Base-by-base conservation (phyloP, 2,329 filamentous ascomycete species). In the Hypoxylon sp. region DNA sequence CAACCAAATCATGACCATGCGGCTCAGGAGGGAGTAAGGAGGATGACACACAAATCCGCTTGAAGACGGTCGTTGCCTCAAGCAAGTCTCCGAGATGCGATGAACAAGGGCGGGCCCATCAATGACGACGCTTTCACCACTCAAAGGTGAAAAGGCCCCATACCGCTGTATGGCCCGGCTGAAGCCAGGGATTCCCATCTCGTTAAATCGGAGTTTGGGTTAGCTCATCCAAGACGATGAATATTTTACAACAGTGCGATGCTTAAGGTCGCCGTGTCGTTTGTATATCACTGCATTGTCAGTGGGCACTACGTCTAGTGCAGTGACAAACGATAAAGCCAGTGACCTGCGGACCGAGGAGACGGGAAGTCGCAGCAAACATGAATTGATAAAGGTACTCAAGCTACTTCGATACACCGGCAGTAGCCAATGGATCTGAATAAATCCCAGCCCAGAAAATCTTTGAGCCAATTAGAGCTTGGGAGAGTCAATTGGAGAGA, bases 51-150 rank as follows among this genome's bases (percentile, higher is more conserved):
- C 79, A 50, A 82, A 81, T 72, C 83, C 84, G 38, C 77, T 77
- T 18, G 76, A 73, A 16, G 64, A 61, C 26, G 76, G 71, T 62
- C 76, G 77, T 58, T 77, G 76, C 2, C 72, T 75, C 44, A 87
- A 79, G 59, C 88, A 84, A 16, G 87, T 78, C 52, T 87, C 81
- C 64, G 91, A 88, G 40, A 94, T 81, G 75, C 92, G 86, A 75
- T 95, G 91, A 1, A 93, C 91, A 24, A 97, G 80, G 1, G 88
- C 89, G 3, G 93, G 93, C 0, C 93, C 93, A 75, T 97, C 93
- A 59, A 97, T 87, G 45, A 87, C 83, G 18, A 85, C 78, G 4
- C 72, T 72, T 38, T 81, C 74, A 24, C 78, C 76, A 38, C 76
- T 70, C 1, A 91, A 77, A 9, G 74, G 69, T 6, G 75, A 76